Base-by-base conservation (phyloP, 2,329 filamentous ascomycete species). In the Daldinia eschscholtzii region DNA sequence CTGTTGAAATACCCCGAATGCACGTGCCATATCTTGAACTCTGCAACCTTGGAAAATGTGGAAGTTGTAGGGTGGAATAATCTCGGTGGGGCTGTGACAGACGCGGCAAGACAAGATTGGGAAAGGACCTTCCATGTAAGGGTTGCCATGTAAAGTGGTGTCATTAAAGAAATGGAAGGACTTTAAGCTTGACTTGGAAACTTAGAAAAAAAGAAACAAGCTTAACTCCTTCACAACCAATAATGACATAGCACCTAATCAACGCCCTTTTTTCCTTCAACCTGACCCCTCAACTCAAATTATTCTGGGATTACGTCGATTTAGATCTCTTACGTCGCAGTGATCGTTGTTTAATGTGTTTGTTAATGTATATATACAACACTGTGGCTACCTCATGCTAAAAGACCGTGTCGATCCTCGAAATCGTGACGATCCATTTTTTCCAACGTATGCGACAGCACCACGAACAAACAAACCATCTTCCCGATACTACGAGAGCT, bases 391-490 rank as follows among this genome's bases (percentile, higher is more conserved):
- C 65, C 53, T 68, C 33, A 59, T 42, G 52, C 59, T 62, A 33
- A 53, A 42, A 61, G 57, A 44, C 53, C 44, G 53, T 58, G 62
- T 57, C 63, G 63, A 71, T 71, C 65, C 57, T 53, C 50, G 44
- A 70, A 39, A 69, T 59, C 26, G 61, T 50, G 65, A 64, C 59
- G 68, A 68, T 68, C 68, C 65, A 68, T 71, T 68, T 68, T 68
- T 57, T 64, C 42, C 67, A 39, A 58, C 62, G 30, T 66, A 71
- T 71, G 65, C 65, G 68, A 71, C 63, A 60, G 39, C 33, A 59
- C 42, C 52, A 15, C 39, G 60, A 35, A 46, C 56, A 50, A 70
- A 60, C 64, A 63, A 58, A 13, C 41, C 20, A 33, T 57, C 26
- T 57, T 61, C 28, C 18, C 30, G 50, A 50, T 50, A 28, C 52